These are phyloP conservation scores for Pyrus hybrid DNA, from an alignment of 331 rosid species.

Conservation along the genomic window DNA sequence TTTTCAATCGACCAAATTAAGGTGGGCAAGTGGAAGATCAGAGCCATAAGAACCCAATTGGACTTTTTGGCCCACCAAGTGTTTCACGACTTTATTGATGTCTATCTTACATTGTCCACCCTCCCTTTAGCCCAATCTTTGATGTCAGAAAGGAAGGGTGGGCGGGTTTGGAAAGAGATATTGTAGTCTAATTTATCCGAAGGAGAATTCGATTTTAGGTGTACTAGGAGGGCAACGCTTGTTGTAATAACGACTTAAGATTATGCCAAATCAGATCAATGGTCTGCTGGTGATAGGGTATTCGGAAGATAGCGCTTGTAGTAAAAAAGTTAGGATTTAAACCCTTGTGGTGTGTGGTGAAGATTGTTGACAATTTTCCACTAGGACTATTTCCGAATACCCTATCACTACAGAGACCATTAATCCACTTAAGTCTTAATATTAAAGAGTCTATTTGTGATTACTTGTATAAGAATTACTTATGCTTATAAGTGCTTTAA, in stretches of 20 bases:
- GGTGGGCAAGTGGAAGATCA: background rate
- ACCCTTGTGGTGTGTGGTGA: no score
- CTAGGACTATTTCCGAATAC: no score
- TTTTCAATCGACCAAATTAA: background rate
- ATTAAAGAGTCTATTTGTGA: no score
- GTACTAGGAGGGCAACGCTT: background rate
- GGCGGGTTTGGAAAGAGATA: no score
- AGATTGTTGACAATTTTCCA: no score
- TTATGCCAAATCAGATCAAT: no score
- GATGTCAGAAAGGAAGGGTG: background rate
- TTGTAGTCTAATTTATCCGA: no score
- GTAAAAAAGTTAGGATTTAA: no score
- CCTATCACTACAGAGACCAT: accelerated
- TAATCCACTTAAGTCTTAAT: no score
- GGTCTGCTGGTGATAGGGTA: no score
- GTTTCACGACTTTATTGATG: no score
- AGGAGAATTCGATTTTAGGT: background rate
- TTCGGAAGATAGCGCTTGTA: accelerated
- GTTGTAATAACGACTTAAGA: background rate
- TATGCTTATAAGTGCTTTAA: background rate
- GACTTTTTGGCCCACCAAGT: background rate
- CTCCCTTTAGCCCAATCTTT: background rate
- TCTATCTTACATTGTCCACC: no score
- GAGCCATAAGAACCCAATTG: background rate
- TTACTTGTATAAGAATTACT: background rate